phyloP scores from a whole-genome alignment of 345 rosid genomes.

The Chamaenerion angustifolium region DNA sequence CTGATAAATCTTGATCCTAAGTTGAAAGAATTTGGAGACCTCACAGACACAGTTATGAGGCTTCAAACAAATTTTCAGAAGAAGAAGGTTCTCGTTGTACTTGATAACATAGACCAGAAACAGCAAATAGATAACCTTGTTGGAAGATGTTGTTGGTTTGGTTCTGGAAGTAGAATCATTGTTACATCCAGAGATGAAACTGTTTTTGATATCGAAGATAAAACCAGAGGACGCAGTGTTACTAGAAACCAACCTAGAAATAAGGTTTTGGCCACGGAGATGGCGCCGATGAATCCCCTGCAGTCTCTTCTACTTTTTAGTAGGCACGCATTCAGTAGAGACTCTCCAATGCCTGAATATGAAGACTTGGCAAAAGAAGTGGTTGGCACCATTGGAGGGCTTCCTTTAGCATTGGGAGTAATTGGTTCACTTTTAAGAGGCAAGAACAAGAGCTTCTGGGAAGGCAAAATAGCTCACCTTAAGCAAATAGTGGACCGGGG shows the following conservation, averaged over 20 bases:
- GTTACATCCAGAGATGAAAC: neutral
- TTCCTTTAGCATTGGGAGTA: slow-evolving; percentile 3
- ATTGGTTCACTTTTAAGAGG: neutral
- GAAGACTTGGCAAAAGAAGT: neutral
- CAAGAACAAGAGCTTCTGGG: neutral
- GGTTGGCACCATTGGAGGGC: neutral
- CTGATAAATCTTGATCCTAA: neutral
- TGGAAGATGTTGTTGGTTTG: neutral
- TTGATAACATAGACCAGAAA: neutral
- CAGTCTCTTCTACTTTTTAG: neutral
- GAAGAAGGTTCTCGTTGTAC: neutral
- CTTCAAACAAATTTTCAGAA: neutral
- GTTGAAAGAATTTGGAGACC: fast-evolving
- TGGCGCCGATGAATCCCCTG: neutral
- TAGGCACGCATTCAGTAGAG: neutral
- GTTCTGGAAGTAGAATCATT: neutral
- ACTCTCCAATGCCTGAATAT: neutral
- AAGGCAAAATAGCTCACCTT: neutral
- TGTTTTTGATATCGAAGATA: neutral
- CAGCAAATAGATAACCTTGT: neutral
- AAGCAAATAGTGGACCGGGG: neutral
- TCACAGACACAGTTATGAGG: neutral
- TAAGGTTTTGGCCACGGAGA: neutral
- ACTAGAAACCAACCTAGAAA: neutral
- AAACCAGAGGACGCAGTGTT: neutral